Evolutionary conservation across 163 green algal species (phyloP), one percentile per base, ranked within the genome.

Genomic region (Smithsoniella earleae): DNA sequence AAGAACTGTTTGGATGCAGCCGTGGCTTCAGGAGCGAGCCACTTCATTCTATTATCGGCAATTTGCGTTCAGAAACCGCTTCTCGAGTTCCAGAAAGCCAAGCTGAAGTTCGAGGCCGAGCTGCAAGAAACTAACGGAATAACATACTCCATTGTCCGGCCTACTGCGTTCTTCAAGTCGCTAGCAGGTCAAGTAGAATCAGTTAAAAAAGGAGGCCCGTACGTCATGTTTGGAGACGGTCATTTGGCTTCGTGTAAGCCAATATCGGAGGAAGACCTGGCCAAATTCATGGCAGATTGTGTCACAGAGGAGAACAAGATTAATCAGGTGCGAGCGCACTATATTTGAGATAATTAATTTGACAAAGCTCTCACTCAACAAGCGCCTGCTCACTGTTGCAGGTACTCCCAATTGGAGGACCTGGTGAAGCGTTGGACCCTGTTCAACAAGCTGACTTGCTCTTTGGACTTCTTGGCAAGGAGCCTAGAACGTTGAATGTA

Each of bases 11-110:
- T 98, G 76, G 86, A 97, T 46, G 90, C 84, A 46, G 93, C 78
- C 2, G 80, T 84, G 0, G 77, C 83, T 45, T 66, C 69, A n/a
- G 91, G 93, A 37, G 83, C 86, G 4, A 79, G 80, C n/a, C 92
- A 99, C 84, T 98, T 97, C 81, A 91, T 98, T 82, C 91, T 99
- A 75, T 86, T 99, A 63, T 92, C 81, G 31, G 94, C 94, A 74
- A 98, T 99, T 82, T 99, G 94, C 77, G 94, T 98, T 49, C 94
- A 99, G 83, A 96, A 96, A 85, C 94, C 94, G n/a, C 81, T 96
- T 77, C 85, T 99, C 49, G 92, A 96, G 83, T 99, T 99, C 81
- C 94, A 99, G 87, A 76, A 82, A 16, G 94, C 94, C 77, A 99
- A 99, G 86, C 91, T 99, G 27, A 90, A 93, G 79, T 89, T 98